Conservation (phyloP, 345 rosid genomes). For the Clarkia xantiana region DNA sequence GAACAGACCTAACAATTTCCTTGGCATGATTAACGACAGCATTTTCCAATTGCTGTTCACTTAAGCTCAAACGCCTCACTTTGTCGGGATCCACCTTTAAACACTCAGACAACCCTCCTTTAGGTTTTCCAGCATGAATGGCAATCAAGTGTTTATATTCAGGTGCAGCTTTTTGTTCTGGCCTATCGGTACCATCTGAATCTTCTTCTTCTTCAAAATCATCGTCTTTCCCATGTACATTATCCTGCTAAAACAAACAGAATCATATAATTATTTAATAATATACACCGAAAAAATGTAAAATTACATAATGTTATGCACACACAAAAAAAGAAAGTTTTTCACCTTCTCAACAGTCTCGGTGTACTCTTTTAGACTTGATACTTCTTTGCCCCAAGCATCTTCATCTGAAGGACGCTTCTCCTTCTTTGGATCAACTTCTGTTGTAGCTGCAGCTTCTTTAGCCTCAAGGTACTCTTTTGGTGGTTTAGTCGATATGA, state of each 20-base stretch:
- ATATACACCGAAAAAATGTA: too few species aligned
- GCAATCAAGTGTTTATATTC: conserved; percentile 53
- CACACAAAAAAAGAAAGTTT: background rate
- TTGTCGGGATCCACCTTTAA: conserved; percentile 30
- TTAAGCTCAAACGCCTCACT: conserved; percentile 57
- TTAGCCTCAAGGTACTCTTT: conserved; percentile 52
- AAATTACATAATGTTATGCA: too few species aligned
- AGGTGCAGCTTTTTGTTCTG: conserved; percentile 19
- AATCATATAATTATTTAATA: too few species aligned
- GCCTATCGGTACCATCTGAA: conserved; percentile 29
- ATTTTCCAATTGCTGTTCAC: conserved; percentile 60
- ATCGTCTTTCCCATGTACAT: conserved; percentile 20
- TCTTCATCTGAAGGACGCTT: conserved; percentile 30
- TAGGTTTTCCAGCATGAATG: conserved; percentile 63
- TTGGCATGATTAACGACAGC: conserved; percentile 29
- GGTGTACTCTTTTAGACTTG: conserved; percentile 18
- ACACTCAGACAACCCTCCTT: conserved; percentile 37
- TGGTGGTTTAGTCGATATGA: conserved; percentile 92
- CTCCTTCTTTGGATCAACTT: conserved; percentile 28
- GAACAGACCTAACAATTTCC: conserved; percentile 38
- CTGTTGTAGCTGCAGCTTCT: conserved; percentile 22
- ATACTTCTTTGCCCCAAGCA: conserved; percentile 75
- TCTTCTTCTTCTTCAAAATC: conserved; percentile 24
- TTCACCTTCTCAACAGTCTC: conserved; percentile 24
- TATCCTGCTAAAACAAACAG: conserved; percentile 22